Evolutionary conservation across 768 basidiomycete genomes (phyloP).

Genomic region (Lactifluus pinguis): DNA sequence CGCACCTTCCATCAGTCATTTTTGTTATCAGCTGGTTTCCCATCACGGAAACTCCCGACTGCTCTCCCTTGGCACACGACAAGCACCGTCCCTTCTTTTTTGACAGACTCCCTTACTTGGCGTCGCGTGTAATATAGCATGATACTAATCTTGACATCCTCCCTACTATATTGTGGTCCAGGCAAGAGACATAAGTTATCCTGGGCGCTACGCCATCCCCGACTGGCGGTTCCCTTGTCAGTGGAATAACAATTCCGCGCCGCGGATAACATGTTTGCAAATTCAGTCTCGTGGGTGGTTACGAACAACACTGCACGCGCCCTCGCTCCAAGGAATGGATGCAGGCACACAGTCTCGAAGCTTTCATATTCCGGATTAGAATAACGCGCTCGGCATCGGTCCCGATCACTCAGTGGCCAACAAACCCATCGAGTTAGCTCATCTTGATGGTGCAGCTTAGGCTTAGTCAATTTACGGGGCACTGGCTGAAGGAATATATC

Average conservation of each 20-base stretch:
- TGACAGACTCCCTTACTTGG: constrained; percentile 7
- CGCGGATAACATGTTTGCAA: constrained; percentile 15
- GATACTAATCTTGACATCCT: background rate
- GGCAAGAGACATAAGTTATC: background rate
- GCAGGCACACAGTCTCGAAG: constrained; percentile 7
- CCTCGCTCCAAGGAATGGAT: constrained; percentile 12
- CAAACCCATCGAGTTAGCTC: background rate
- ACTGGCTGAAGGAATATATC: background rate
- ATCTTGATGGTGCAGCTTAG: background rate
- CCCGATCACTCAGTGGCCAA: background rate
- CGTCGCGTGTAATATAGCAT: constrained; percentile 6
- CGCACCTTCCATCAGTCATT: constrained; percentile 39
- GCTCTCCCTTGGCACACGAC: background rate
- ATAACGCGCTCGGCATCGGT: background rate
- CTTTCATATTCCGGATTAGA: constrained; percentile 1
- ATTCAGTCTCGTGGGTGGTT: constrained; percentile 5
- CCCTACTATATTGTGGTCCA: background rate
- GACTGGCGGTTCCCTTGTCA: background rate
- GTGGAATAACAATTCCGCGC: constrained; percentile 8
- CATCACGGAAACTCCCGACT: constrained; percentile 17
- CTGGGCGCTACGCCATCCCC: constrained; percentile 16
- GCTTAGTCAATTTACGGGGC: background rate
- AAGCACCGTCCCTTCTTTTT: background rate
- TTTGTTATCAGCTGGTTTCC: constrained; percentile 32
- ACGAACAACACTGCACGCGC: constrained; percentile 8